A percentile compares a stretch with the other conserved stretches of the same genome.
Evolutionary conservation across 352 stramenopile genomes (phyloP).

Genomic region (Pythium dissotocum): DNA sequence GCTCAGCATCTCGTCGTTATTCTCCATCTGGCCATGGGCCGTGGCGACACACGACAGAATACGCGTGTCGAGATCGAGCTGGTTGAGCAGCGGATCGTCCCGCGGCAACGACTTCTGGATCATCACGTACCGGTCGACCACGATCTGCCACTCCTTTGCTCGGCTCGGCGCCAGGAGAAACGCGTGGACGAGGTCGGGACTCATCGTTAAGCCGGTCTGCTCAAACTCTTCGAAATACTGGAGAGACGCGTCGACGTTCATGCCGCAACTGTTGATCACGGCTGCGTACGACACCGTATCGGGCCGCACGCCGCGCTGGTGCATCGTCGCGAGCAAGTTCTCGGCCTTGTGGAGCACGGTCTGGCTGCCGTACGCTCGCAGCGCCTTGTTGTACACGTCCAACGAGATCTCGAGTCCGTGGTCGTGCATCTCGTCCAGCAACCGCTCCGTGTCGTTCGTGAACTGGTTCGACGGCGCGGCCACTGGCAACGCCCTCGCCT

Average conservation of each 20-base stretch:
- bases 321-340: conserved; percentile 51
- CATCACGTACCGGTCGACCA: conserved; percentile 40
- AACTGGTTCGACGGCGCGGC: conserved; percentile 44
- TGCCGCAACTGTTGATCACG: conserved; percentile 52
- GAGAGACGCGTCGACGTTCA: conserved; percentile 42
- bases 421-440: conserved; percentile 52
- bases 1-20: conserved; percentile 54
- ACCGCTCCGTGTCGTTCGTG: conserved; percentile 43
- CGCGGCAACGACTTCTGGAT: conserved; percentile 8
- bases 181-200: conserved; percentile 34
- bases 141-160: conserved; percentile 41
- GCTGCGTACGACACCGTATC: conserved; percentile 61
- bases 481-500: conserved; percentile 37
- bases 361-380: conserved; percentile 56
- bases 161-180: conserved; percentile 37
- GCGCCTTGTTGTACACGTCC: conserved; percentile 58
- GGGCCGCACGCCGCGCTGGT: conserved; percentile 33
- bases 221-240: conserved; percentile 47
- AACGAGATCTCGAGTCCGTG: conserved; percentile 42
- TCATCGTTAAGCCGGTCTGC: conserved; percentile 18
- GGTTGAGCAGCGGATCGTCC: conserved; percentile 15
- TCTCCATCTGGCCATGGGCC: conserved; percentile 44
- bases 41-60: conserved; percentile 67
- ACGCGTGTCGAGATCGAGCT: conserved; percentile 48
- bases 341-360: conserved; percentile 38